Evolutionary conservation across 2,329 filamentous ascomycete species (phyloP), one percentile per base, ranked within the genome.

Genomic region (Septoria linicola): DNA sequence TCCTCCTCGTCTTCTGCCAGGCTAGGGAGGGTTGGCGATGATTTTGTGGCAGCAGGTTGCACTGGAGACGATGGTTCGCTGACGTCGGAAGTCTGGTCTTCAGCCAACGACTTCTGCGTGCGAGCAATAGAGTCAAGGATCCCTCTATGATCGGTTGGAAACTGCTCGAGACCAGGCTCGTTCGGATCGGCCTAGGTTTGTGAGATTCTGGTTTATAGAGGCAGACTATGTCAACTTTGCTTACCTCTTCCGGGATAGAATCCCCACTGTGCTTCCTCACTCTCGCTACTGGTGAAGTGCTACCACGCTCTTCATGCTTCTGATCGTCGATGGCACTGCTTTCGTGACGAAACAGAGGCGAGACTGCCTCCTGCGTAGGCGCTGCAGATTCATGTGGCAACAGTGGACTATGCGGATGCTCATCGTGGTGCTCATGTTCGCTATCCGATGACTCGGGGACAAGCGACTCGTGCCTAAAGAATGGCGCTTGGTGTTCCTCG

Each of bases 301-400:
- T 20, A 23, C 47, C 20, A 10, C 40, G 30, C 21, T 59, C 49
- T 23, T 54, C 47, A 32, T 62, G 51, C 8, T 56, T 49, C 41
- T 55, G 52, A 39, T 56, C 40, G 21, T 61, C 55, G 16, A 62
- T 54, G 14, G 56, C 41, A 13, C 51, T 61, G 34, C 59, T 66
- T 46, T 70, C 65, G 51, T 70, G 67, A 17, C 59, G 55, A 53
- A 69, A 64, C 1, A 68, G 56, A 1, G 65, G 68, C 5, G 62
- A 60, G 37, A 59, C 60, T 50, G 58, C 60, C 53, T 58, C 64
- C 41, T 55, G 54, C 13, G 41, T 50, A 14, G 59, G 54, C 13
- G 49, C 57, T 55, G 65, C 52, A 47, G 66, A 66, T 55, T 73
- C 71, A 32, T 73, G 70, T 17, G 65, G 63, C 36, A 73, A 58